Base-by-base conservation (phyloP, 768 basidiomycete genomes). In the Tricholomella constricta region DNA sequence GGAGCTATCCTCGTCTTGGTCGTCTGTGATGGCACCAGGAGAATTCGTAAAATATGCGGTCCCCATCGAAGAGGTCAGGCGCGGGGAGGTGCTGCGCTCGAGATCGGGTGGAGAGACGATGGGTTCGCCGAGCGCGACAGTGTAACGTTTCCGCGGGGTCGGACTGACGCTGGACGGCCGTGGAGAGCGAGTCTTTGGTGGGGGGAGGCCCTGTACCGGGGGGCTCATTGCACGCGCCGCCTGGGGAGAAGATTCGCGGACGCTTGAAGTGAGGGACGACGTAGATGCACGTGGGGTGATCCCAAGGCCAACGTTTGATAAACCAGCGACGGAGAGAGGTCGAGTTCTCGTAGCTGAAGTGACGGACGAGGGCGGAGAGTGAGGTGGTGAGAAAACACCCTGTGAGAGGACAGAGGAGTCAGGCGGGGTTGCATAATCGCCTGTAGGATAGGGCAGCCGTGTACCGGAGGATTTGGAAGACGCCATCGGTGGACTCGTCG, bases 111-210 rank as follows among this genome's bases (percentile, higher is more conserved):
- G 70, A 12, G 73, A 72, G 56, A 82, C 78, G 54, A 90, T 83
- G 0, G 89, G 86, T 2, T 82, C 86, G 9, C 89, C 90, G 0
- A 94, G 78, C 0, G 91, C 91, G 27, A 93, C 91, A 0, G 91
- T 93, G 64, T 94, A 93, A 34, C 91, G 78, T 62, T 94, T 94
- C 54, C 91, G 73, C 1, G 91, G 89, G 3, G 88, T 90, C 1
- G 86, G 83, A 51, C 84, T 84, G 48, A 85, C 78, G 61, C 84
- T 87, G 4, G 76, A 72, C 14, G 77, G 78, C 17, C 84, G 73
- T 38, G 73, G 67, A 5, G 65, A 60, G 17, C 66, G 57, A 8
- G 64, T 54, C 54, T 70, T 78, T 1, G 78, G 82, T 1, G 77
- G 65, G 0, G 81, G 81, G 3, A 82, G 72, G 15, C 64, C 64